phyloP scores from a whole-genome alignment of 202 grass and related monocot species.

The Alloteropsis angusta region DNA sequence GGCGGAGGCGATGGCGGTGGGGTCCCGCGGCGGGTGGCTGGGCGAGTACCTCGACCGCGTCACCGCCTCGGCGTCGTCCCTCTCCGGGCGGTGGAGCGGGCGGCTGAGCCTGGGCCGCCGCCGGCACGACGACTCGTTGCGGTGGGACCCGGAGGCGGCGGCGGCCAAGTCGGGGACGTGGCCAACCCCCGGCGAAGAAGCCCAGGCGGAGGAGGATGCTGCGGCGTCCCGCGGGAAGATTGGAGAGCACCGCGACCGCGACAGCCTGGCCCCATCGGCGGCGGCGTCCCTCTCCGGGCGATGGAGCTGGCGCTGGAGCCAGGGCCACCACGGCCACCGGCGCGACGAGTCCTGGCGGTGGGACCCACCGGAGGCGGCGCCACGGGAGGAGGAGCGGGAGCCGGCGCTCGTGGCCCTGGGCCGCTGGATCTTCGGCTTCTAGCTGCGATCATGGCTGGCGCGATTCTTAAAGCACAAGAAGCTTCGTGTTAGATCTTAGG shows the following conservation, averaged over 20 bases:
- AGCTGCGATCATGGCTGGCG: neutral
- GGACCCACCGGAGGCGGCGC: slow-evolving; percentile 42
- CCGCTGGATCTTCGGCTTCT: slow-evolving; percentile 74
- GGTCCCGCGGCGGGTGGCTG: slow-evolving; percentile 62
- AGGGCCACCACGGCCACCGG: slow-evolving; percentile 31
- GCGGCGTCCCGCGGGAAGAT: slow-evolving; percentile 59
- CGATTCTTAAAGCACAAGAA: neutral
- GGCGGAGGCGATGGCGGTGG: slow-evolving; percentile 40
- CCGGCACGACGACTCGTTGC: slow-evolving; percentile 15
- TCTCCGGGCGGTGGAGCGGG: slow-evolving; percentile 56
- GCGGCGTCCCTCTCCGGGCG: slow-evolving; percentile 48
- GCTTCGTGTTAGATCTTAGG: neutral
- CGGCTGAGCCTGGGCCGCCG: slow-evolving; percentile 36
- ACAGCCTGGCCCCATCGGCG: slow-evolving; percentile 37
- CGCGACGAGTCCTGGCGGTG: slow-evolving; percentile 25
- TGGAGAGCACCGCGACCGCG: slow-evolving; percentile 58
- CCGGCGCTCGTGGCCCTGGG: slow-evolving; percentile 40
- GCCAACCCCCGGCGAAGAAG: slow-evolving; percentile 22
- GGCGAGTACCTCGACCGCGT: slow-evolving; percentile 70
- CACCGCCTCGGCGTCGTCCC: slow-evolving; percentile 45
- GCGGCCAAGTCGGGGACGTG: neutral
- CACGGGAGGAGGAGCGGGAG: slow-evolving; percentile 41
- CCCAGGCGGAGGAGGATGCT: slow-evolving; percentile 33
- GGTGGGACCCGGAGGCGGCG: slow-evolving; percentile 55
- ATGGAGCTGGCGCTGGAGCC: slow-evolving; percentile 50